These are phyloP conservation scores for Rhododendron griersonianum DNA, from an alignment of 148 eudicot species.

Conservation along the genomic window DNA sequence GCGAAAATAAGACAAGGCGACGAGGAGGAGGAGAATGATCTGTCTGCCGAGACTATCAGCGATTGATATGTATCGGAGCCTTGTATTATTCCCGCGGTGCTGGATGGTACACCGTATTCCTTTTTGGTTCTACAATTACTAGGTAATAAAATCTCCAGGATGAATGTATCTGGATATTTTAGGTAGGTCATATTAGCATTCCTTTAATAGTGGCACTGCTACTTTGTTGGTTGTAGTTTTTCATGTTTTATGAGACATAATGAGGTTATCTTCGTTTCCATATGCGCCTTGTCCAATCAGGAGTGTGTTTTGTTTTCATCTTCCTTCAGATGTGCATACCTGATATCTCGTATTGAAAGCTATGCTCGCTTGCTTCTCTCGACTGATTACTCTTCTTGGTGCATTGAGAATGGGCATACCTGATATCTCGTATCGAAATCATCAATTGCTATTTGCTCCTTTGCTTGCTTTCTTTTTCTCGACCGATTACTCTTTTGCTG, in stretches of 20 bases:
- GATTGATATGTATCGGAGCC: constrained; percentile 16
- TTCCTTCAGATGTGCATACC: not conserved
- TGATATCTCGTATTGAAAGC: too few species aligned
- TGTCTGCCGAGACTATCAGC: constrained; percentile 43
- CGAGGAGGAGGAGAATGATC: constrained; percentile 42
- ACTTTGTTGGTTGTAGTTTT: not conserved
- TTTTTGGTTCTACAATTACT: not conserved
- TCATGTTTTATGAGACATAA: not conserved
- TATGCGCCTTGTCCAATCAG: not conserved
- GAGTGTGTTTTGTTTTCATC: not conserved
- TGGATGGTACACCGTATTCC: not conserved
- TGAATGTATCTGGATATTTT: constrained; percentile 8
- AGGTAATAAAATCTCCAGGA: constrained; percentile 15
- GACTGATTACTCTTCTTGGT: not conserved
- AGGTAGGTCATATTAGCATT: not conserved
- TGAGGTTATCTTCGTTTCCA: not conserved
- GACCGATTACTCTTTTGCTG: not conserved
- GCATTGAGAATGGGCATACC: not conserved
- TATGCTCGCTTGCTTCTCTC: not conserved
- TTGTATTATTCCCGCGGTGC: not conserved
- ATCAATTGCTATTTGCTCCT: not conserved
- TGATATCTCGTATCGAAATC: not conserved
- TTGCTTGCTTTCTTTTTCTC: not conserved
- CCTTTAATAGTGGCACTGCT: not conserved
- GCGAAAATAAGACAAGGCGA: constrained; percentile 45